Base-by-base conservation (phyloP, 345 rosid species). In the sweet orange (Citrus sinensis) region DNA sequence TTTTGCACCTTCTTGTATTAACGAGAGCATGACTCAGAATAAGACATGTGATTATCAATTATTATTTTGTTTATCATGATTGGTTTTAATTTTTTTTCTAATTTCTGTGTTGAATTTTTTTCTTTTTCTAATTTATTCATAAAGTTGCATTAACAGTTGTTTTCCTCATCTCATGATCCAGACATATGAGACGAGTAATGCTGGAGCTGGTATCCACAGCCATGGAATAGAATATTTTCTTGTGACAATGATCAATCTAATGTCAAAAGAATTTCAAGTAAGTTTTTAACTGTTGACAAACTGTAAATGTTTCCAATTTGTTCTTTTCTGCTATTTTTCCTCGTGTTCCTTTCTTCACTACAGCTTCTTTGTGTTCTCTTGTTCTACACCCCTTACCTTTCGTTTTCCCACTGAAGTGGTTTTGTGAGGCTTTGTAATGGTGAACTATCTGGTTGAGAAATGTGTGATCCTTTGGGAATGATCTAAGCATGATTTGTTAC, bases 161-260 rank as follows among this genome's bases (percentile, higher is more conserved):
- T 65, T 62, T 62, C 20, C 37, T 82, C 25, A 37, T 80, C 39
- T 40, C 13, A 10, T 40, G 49, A 73, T 83, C 67, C 83, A 96
- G 98, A 93, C 95, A 72, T 93, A 90, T 80, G 88, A 92, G 54
- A 92, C 84, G 93, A 90, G 94, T 67, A 81, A 94, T 89, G 96
- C 99, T 70, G 98, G 98, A 78, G 93, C 98, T 81, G 98, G 91
- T 81, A 93, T 94, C 87, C 98, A 94, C 82, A 92, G 98, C 81
- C 97, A 92, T 83, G 99, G 99, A 76, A 89, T 94, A 70, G 97
- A 94, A 83, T 97, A 95, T 74, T 97, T 98, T 80, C 90, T 97
- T 61, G 97, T 87, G 70, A 97, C 99, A 9, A 97, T 94, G 97
- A 79, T 97, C 67, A 88, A 94, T 72, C 99, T 98, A 27, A 82